Percentiles rank a stretch among this genome's conserved stretches.
Evolutionary conservation across 768 basidiomycete species (phyloP).

Genomic region (Hericium alpestre): DNA sequence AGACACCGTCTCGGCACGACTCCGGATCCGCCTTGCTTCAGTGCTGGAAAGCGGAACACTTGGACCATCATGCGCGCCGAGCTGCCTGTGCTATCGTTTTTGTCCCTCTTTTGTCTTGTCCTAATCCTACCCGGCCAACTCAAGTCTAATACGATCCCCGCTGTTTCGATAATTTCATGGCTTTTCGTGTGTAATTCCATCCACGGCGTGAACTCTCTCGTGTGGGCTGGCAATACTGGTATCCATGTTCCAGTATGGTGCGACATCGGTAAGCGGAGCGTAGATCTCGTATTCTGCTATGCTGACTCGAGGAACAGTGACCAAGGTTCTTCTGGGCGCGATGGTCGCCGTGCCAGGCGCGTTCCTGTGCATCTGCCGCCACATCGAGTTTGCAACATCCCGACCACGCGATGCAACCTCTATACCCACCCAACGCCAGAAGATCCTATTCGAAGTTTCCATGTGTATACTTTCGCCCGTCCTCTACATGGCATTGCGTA

Average conservation of each 20-base stretch:
- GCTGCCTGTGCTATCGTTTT: constrained; percentile 11
- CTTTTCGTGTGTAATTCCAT: constrained; percentile 17
- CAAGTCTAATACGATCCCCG: constrained; percentile 6
- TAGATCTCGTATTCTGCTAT: not conserved
- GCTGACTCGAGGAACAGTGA: constrained; percentile 4
- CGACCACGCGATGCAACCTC: not conserved
- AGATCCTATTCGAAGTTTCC: constrained; percentile 1
- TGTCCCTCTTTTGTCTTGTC: constrained; percentile 4
- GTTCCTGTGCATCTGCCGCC: constrained; percentile 11
- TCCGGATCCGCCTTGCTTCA: not conserved
- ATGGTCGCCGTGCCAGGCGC: constrained; percentile 12
- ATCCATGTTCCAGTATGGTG: constrained; percentile 25
- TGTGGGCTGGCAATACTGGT: constrained; percentile 23
- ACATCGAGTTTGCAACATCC: constrained; percentile 10
- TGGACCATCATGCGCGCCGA: constrained; percentile 8
- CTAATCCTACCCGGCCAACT: constrained; percentile 12
- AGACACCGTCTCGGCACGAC: too few species aligned
- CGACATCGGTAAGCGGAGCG: constrained; percentile 26
- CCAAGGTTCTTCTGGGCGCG: constrained; percentile 10
- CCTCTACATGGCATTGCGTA: constrained; percentile 12
- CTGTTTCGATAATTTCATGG: constrained; percentile 15
- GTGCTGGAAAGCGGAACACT: constrained; percentile 1
- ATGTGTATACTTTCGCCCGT: constrained; percentile 7
- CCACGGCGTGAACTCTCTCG: constrained; percentile 20
- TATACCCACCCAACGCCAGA: not conserved